Percentiles rank a stretch among this genome's conserved stretches.
phyloP scores from a whole-genome alignment of 306 rosid genomes.

The Bauhinia variegata region DNA sequence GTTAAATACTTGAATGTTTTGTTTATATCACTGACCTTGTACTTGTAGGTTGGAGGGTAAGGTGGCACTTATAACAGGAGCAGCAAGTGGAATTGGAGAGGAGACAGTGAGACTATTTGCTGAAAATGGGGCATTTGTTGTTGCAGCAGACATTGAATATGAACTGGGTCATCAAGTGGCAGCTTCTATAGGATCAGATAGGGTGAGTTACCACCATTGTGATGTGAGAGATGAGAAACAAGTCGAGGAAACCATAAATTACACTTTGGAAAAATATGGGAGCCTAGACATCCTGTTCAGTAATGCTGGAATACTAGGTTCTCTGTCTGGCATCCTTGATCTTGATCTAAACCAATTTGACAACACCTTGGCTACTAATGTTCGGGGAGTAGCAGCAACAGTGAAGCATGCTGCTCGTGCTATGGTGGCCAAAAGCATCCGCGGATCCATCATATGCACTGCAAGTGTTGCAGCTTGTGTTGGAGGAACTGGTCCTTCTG shows the following conservation, averaged over 20 bases:
- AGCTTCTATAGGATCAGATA: constrained; percentile 52
- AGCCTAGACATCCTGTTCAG: constrained; percentile 69
- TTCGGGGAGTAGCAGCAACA: constrained; percentile 67
- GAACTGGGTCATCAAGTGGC: constrained; percentile 60
- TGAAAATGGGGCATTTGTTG: constrained; percentile 66
- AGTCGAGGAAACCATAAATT: constrained; percentile 60
- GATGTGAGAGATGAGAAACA: constrained; percentile 81
- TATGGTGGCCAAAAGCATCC: constrained; percentile 59
- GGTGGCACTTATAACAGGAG: constrained; percentile 84
- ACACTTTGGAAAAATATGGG: constrained; percentile 65
- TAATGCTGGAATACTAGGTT: constrained; percentile 80
- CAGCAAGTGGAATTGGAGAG: constrained; percentile 88
- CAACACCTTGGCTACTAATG: constrained; percentile 65
- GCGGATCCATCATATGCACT: constrained; percentile 82
- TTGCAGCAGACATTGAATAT: constrained; percentile 81
- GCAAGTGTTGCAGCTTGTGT: constrained; percentile 67
- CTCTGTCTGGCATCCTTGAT: constrained; percentile 60
- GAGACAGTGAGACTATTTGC: constrained; percentile 67
- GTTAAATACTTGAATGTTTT: neutral
- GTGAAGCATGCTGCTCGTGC: constrained; percentile 72
- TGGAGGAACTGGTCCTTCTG: constrained; percentile 73
- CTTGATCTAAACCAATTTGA: constrained; percentile 68
- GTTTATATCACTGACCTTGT: neutral
- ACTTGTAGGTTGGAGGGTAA: constrained; percentile 72
- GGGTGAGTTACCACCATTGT: constrained; percentile 67